These are phyloP conservation scores for Lantana camara DNA, from an alignment of 257 asterid species.

Conservation along the genomic window DNA sequence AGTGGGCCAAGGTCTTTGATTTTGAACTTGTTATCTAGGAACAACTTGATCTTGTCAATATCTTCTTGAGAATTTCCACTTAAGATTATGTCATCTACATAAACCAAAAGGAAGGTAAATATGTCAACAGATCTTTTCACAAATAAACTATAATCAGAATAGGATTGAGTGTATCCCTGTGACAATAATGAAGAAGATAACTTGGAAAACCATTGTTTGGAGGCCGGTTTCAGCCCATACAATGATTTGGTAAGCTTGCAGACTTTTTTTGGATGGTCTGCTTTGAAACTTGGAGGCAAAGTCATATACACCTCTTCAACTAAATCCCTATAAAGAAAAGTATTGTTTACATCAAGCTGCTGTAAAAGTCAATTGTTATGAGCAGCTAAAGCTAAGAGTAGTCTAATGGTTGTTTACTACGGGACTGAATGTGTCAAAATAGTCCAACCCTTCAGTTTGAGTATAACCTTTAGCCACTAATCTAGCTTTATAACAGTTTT, in stretches of 20 bases:
- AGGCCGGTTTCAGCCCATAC: background rate
- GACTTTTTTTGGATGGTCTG: background rate
- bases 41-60: too few relatives aligned
- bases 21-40: too few relatives aligned
- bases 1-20: too few relatives aligned
- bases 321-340: too few relatives aligned
- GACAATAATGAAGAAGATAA: background rate
- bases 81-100: background rate
- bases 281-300: background rate
- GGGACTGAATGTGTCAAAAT: too few relatives aligned
- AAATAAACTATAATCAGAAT: background rate
- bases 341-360: too few relatives aligned
- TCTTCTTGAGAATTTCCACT: too few relatives aligned
- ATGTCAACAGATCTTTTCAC: background rate
- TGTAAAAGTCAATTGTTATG: too few relatives aligned
- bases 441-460: background rate
- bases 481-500: background rate
- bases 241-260: background rate
- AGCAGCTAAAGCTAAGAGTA: too few relatives aligned
- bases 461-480: background rate
- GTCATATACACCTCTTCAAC: too few relatives aligned
- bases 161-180: background rate
- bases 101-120: background rate
- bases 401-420: too few relatives aligned
- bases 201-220: background rate